Conservation (phyloP, 1,139 yeast species). For the Suhomyces ambrosiae region DNA sequence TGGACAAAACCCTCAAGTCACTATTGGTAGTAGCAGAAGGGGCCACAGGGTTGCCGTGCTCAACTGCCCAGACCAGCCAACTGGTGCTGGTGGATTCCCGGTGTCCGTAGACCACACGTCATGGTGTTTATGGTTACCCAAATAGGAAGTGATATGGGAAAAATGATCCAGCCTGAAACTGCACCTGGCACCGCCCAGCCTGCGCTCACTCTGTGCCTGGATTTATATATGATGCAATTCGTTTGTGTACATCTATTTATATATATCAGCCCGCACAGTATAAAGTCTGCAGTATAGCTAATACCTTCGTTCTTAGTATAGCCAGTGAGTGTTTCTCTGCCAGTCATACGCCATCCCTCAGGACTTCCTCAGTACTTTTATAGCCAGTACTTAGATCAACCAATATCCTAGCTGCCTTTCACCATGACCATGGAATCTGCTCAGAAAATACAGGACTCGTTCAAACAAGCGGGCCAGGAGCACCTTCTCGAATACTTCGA, state of each 20-base stretch:
- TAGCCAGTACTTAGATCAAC: background rate
- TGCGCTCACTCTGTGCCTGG: background rate
- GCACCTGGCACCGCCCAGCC: background rate
- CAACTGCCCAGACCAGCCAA: too few relatives aligned
- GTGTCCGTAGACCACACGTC: too few relatives aligned
- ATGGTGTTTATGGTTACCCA: too few relatives aligned
- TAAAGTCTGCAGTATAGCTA: background rate
- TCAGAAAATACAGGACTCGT: slow-evolving; percentile 35
- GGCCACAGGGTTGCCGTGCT: too few relatives aligned
- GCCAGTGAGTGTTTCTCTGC: too few relatives aligned
- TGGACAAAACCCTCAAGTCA: too few relatives aligned
- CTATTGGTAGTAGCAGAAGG: too few relatives aligned
- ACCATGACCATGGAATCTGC: slow-evolving; percentile 14
- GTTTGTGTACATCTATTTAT: slow-evolving; percentile 2
- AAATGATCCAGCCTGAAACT: background rate
- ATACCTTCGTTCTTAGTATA: too few relatives aligned
- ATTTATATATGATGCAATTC: slow-evolving; percentile 1
- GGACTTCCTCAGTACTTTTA: too few relatives aligned
- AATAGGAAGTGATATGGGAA: too few relatives aligned
- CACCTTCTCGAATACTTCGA: slow-evolving; percentile 47
- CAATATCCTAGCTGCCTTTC: background rate
- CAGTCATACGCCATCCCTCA: too few relatives aligned
- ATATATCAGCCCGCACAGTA: background rate
- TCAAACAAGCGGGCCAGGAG: slow-evolving; percentile 53
- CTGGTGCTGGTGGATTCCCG: too few relatives aligned